Percentiles rank a stretch among this genome's conserved stretches.
Evolutionary conservation across 192 early-diverging fungal species (phyloP).

Genomic region (Haplosporangium gracile): DNA sequence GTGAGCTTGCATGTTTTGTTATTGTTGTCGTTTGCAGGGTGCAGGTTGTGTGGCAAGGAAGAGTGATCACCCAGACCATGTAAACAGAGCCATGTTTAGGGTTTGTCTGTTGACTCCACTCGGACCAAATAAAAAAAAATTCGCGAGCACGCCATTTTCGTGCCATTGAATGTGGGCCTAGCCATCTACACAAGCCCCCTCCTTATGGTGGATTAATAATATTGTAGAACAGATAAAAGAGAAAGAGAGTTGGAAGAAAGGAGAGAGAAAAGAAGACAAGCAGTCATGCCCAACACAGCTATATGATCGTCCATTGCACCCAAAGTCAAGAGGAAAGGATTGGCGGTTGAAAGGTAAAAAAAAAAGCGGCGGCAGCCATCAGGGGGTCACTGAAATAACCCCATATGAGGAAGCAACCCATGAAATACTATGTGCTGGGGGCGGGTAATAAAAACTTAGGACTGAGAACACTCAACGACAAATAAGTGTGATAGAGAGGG

Average conservation of each 20-base stretch:
- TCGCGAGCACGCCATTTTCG: conserved; percentile 2
- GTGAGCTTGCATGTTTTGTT: not conserved
- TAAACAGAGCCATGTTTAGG: not conserved
- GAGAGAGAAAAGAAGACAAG: too few relatives aligned
- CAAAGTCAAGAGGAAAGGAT: too few relatives aligned
- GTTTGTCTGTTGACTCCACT: not conserved
- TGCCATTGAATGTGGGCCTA: not conserved
- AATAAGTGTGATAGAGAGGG: not conserved
- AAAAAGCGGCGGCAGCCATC: too few relatives aligned
- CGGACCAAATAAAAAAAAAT: conserved; percentile 8
- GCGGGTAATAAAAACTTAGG: not conserved
- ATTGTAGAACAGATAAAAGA: not conserved
- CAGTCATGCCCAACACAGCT: too few relatives aligned
- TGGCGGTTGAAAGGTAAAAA: too few relatives aligned
- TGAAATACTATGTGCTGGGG: too few relatives aligned
- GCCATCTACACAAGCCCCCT: not conserved
- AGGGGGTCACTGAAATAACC: too few relatives aligned
- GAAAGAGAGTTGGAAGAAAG: too few relatives aligned
- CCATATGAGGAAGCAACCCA: too few relatives aligned
- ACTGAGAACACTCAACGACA: not conserved
- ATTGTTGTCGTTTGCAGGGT: not conserved
- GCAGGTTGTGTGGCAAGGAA: not conserved
- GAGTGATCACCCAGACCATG: not conserved
- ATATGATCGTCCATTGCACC: too few relatives aligned
- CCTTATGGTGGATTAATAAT: not conserved